Evolutionary conservation across 345 rosid genomes (phyloP).

Genomic region (Aquilaria sinensis): DNA sequence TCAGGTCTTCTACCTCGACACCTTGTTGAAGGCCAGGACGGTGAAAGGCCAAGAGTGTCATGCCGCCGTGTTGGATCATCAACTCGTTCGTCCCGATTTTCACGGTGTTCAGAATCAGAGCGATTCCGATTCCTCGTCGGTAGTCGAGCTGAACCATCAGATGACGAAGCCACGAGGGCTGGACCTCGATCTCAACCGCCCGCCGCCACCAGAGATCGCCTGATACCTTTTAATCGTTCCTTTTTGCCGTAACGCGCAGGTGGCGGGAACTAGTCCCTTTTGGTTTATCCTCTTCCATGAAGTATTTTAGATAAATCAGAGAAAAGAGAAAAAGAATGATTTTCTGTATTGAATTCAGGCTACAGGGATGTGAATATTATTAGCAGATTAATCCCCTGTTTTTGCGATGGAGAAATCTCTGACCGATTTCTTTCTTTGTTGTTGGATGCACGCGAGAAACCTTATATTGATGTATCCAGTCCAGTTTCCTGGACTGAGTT

Average conservation of each 20-base stretch:
- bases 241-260: not conserved
- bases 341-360: no score
- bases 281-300: no score
- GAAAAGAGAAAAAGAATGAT: no score
- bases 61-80: constrained; percentile 24
- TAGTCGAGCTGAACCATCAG: constrained; percentile 30
- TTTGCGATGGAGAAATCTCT: no score
- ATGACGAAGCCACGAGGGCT: constrained; percentile 23
- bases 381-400: no score
- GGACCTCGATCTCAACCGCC: constrained; percentile 62
- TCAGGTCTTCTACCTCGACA: constrained; percentile 25
- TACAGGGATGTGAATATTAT: no score
- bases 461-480: no score
- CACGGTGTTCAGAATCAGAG: constrained; percentile 24
- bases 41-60: constrained; percentile 24
- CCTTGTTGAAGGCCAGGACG: constrained; percentile 15
- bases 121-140: constrained; percentile 60
- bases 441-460: no score
- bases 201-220: constrained; percentile 40
- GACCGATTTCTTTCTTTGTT: no score
- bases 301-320: no score
- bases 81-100: not conserved
- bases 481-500: no score
- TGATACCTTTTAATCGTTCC: constrained; percentile 26
- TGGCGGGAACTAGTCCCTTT: no score